Base-by-base conservation (phyloP, 768 basidiomycete genomes). In the Tricholoma hemisulphureum region DNA sequence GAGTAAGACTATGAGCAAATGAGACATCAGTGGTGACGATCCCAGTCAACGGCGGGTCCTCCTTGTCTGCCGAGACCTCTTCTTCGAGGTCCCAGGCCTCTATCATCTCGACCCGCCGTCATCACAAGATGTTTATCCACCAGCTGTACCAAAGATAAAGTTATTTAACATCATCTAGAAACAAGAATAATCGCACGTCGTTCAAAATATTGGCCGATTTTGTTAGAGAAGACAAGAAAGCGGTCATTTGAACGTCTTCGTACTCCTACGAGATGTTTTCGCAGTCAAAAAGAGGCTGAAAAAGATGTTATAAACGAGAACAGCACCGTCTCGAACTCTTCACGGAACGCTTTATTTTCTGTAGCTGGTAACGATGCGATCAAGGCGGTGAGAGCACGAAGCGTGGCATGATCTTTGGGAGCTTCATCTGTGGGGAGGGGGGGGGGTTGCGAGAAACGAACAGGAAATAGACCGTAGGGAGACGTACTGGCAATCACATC, bases 161-260 rank as follows among this genome's bases (percentile, higher is more conserved):
- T 41, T 58, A 58, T 49, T 29, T 23, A n/a, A n/a, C n/a, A n/a
- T n/a, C n/a, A n/a, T n/a, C n/a, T n/a, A n/a, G n/a, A n/a, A n/a
- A n/a, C n/a, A n/a, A n/a, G n/a, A n/a, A n/a, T n/a, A n/a, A n/a
- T 65, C 92, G 65, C 67, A 96, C 95, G 65, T 96, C 93, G 69
- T 95, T 98, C 57, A 98, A 72, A 9, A 88, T 83, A 62, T 88
- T 88, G 14, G 95, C 81, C 28, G 91, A 90, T 73, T 95, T 95
- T 6, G 95, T 98, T 58, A 99, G 73, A 13, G 87, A 84, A 0
- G 93, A 87, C 11, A 99, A 78, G 73, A 93, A 92, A 8, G 89
- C 87, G 1, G 94, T 97, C 26, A 99, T 77, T 59, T 97, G 93
- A 14, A 96, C 94, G 69, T 99, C 95, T 66, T 89, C 90, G 72